Conservation (phyloP, 2,329 filamentous ascomycete species). For the Fusarium burgessii region DNA sequence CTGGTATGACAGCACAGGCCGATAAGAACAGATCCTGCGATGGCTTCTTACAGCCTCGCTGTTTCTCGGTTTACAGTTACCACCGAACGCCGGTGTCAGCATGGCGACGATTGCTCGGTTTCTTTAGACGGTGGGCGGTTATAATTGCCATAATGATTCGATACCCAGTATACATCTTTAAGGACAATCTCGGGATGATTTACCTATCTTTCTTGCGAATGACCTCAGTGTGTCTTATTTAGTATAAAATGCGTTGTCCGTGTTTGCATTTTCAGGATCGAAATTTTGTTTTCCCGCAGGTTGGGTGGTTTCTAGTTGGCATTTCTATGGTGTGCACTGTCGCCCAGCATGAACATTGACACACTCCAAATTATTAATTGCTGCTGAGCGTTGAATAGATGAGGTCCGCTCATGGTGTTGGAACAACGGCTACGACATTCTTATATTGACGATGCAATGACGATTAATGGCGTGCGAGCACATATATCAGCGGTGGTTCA, state of each 20-base stretch:
- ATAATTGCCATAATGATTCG: constrained; percentile 24
- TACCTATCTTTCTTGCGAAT: constrained; percentile 30
- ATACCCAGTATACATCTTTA: constrained; percentile 38
- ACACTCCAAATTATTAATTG: neutral
- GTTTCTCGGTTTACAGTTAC: constrained; percentile 16
- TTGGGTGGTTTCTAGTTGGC: neutral
- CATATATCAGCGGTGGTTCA: constrained; percentile 3
- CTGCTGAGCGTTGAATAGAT: neutral
- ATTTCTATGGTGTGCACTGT: neutral
- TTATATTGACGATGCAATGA: constrained; percentile 32
- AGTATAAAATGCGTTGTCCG: constrained; percentile 5
- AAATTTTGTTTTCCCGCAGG: neutral
- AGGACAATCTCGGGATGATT: constrained; percentile 26
- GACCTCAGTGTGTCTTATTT: constrained; percentile 11
- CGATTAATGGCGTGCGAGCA: constrained; percentile 19
- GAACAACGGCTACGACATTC: neutral
- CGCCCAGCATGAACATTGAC: neutral
- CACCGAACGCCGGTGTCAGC: constrained; percentile 10
- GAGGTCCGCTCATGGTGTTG: neutral
- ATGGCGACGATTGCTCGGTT: constrained; percentile 24
- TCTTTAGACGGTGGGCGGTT: constrained; percentile 18
- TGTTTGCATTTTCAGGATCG: constrained; percentile 2
- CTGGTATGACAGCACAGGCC: constrained; percentile 50
- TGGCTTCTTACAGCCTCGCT: constrained; percentile 16
- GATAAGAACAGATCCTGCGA: constrained; percentile 21